Conservation (phyloP, 352 stramenopile genomes). For the Pythium scleroteichum region DNA sequence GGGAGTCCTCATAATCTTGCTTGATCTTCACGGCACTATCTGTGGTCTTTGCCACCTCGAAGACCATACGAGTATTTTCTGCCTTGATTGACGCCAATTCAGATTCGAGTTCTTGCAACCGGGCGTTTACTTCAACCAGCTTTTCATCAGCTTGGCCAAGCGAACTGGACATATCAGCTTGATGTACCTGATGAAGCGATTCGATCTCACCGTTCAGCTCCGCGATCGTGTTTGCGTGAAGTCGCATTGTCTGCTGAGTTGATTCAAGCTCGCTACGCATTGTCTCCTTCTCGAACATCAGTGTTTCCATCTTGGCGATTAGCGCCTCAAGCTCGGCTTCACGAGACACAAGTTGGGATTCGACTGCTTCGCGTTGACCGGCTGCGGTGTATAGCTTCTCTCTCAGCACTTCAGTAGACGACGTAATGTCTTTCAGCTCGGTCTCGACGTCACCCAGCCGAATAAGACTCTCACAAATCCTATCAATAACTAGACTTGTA, state of each 20-base stretch:
- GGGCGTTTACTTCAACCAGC: constrained; percentile 35
- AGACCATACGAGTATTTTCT: constrained; percentile 77
- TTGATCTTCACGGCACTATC: constrained; percentile 62
- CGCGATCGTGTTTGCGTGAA: background rate
- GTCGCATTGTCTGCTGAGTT: background rate
- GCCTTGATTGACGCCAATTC: constrained; percentile 63
- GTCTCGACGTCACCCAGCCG: constrained; percentile 10
- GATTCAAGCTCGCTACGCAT: constrained; percentile 8
- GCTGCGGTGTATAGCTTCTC: constrained; percentile 14
- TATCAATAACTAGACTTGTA: background rate
- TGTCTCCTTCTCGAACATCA: constrained; percentile 13
- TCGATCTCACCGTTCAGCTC: constrained; percentile 15
- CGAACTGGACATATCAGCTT: background rate
- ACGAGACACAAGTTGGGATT: constrained; percentile 9
- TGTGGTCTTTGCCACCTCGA: constrained; percentile 70
- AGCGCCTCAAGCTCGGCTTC: constrained; percentile 22
- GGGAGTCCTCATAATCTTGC: constrained; percentile 44
- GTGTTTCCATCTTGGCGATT: background rate
- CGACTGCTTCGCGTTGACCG: background rate
- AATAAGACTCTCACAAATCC: background rate
- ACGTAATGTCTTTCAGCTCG: constrained; percentile 13
- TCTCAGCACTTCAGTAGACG: constrained; percentile 10
- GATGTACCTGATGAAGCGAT: constrained; percentile 5
- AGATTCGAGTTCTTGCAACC: constrained; percentile 38
- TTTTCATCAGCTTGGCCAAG: constrained; percentile 9